These are phyloP conservation scores for Naganishia randhawae DNA, from an alignment of 768 basidiomycete genomes.

Conservation along the genomic window DNA sequence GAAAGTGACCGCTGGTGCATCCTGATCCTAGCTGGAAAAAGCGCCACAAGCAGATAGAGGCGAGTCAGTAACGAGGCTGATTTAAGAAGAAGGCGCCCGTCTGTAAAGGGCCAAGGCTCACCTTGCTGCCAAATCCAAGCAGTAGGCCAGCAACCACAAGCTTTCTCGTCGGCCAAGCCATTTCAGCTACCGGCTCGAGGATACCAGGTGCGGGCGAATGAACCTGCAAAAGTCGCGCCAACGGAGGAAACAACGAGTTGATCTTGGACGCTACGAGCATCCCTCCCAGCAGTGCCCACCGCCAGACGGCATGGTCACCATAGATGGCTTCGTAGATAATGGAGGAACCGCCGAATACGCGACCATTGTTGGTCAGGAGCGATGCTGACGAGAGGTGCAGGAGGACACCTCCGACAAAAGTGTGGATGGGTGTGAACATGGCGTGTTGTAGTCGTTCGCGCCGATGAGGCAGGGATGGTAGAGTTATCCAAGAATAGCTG, in stretches of 20 bases:
- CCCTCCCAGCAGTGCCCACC: conserved; percentile 36
- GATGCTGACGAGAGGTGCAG: conserved; percentile 45
- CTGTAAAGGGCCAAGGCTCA: conserved; percentile 31
- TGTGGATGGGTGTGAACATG: conserved; percentile 45
- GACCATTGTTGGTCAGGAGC: conserved; percentile 44
- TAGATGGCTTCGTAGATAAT: conserved; percentile 43
- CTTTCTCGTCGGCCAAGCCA: background rate
- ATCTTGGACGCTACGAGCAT: conserved; percentile 33
- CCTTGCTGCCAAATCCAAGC: conserved; percentile 50
- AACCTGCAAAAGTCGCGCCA: background rate
- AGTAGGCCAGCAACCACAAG: conserved; percentile 38
- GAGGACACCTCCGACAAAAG: conserved; percentile 46
- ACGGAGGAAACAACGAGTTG: conserved; percentile 18
- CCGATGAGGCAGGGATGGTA: background rate
- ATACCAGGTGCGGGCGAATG: conserved; percentile 24
- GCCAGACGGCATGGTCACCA: conserved; percentile 36
- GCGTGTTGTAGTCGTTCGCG: background rate
- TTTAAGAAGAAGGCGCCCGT: background rate
- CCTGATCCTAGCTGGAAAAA: conserved; percentile 51
- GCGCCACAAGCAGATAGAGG: background rate
- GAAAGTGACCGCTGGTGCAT: conserved; percentile 52
- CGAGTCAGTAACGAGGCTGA: background rate
- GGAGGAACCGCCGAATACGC: conserved; percentile 48
- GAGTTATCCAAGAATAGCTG: no score
- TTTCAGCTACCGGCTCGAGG: conserved; percentile 23